Evolutionary conservation across 2,329 filamentous ascomycete genomes (phyloP).

Genomic region (Plectosphaerella sp.): DNA sequence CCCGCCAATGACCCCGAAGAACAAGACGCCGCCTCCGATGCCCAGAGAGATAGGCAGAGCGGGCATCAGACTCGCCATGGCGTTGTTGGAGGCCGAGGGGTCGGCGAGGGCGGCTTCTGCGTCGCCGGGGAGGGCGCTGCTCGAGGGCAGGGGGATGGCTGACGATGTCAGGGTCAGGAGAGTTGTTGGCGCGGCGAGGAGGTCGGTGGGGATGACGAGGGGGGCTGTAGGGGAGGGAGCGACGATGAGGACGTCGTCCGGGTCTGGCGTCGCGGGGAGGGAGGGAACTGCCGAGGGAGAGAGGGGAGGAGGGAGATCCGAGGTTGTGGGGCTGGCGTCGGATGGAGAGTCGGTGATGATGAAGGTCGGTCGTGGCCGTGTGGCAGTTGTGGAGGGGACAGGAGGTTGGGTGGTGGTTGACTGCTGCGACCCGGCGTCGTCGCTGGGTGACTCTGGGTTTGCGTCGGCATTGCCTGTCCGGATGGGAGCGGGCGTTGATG

Average conservation of each 20-base stretch:
- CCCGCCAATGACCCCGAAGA: slow-evolving; percentile 8
- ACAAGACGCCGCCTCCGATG: slow-evolving; percentile 9
- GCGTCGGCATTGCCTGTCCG: not conserved
- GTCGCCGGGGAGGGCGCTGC: not conserved
- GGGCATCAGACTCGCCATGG: slow-evolving; percentile 9
- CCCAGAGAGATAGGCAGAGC: slow-evolving; percentile 12
- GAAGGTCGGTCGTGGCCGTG: not conserved
- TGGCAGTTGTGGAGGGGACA: slow-evolving; percentile 1
- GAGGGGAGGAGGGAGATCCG: not conserved
- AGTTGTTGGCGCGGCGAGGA: not conserved
- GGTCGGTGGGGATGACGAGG: not conserved
- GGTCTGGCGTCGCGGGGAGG: not conserved
- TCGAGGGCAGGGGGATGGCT: not conserved
- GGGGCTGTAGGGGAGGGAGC: not conserved
- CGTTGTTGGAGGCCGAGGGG: not conserved
- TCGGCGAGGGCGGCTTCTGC: not conserved
- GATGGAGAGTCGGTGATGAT: not conserved
- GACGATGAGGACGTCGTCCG: not conserved
- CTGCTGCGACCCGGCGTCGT: not conserved
- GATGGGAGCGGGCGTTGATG: not conserved
- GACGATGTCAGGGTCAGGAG: not conserved
- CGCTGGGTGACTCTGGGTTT: not conserved
- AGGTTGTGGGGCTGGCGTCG: not conserved
- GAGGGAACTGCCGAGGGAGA: not conserved
- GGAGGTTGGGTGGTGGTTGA: not conserved